Evolutionary conservation across 176 grass and related monocot genomes (phyloP).

Genomic region (Stipa capillata): DNA sequence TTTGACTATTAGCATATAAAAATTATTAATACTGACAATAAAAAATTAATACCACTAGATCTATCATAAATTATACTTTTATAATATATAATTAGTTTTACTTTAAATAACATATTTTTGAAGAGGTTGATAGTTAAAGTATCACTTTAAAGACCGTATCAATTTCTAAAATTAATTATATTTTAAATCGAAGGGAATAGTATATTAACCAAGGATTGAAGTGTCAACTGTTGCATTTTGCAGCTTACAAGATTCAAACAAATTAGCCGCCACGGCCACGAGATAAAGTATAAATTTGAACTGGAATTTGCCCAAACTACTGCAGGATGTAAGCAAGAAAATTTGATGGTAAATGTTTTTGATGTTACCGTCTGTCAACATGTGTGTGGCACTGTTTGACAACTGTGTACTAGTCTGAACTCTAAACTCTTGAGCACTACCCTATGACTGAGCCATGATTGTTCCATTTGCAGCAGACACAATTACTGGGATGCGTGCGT

Average conservation of each 20-base stretch:
- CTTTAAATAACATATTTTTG: no score
- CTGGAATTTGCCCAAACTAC: neutral
- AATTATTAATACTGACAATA: no score
- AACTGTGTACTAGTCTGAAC: conserved; percentile 7
- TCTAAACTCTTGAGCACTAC: neutral
- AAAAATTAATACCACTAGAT: no score
- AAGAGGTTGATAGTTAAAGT: no score
- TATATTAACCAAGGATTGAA: neutral
- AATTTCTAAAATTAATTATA: no score
- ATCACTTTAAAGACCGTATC: no score
- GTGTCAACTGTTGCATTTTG: neutral
- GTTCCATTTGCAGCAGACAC: conserved; percentile 16
- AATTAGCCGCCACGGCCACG: neutral
- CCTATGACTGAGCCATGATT: conserved; percentile 11
- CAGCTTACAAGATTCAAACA: neutral
- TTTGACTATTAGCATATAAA: no score
- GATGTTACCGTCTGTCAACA: neutral
- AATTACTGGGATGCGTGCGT: neutral
- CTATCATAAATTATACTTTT: no score
- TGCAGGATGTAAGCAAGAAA: neutral
- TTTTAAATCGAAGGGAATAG: no score
- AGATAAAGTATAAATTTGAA: neutral
- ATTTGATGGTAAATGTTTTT: neutral
- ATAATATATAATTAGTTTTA: no score
- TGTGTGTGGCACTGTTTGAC: neutral